Percentiles rank a stretch among this genome's conserved stretches.
Evolutionary conservation across 306 rosid genomes (phyloP).

Genomic region (Ceratonia siliqua): DNA sequence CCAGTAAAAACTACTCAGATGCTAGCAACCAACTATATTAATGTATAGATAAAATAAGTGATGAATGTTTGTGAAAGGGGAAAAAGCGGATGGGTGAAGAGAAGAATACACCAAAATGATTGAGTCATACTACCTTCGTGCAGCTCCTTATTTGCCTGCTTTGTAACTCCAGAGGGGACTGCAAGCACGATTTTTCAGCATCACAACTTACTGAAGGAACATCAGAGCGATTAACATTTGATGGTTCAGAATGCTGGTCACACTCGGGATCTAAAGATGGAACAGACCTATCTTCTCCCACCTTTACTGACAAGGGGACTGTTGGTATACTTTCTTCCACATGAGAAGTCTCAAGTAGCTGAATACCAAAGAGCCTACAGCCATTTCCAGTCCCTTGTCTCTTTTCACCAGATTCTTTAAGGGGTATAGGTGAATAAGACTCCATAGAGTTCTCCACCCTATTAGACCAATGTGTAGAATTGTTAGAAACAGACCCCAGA

Average conservation of each 20-base stretch:
- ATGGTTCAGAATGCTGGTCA: constrained; percentile 88
- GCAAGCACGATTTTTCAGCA: constrained; percentile 84
- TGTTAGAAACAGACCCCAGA: constrained; percentile 59
- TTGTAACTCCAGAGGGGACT: constrained; percentile 81
- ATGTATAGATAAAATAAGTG: constrained; percentile 11
- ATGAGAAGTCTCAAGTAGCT: constrained; percentile 68
- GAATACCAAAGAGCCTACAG: constrained; percentile 88
- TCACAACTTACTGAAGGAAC: constrained; percentile 87
- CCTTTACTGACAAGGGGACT: constrained; percentile 50
- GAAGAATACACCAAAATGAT: neutral
- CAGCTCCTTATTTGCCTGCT: constrained; percentile 96
- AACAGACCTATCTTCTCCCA: constrained; percentile 48
- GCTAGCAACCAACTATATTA: constrained; percentile 10
- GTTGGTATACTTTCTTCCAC: constrained; percentile 59
- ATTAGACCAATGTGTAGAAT: constrained; percentile 66
- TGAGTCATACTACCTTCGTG: constrained; percentile 71
- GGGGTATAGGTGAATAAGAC: constrained; percentile 55
- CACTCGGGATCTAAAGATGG: constrained; percentile 72
- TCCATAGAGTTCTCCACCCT: constrained; percentile 63
- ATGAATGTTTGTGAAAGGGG: constrained; percentile 9
- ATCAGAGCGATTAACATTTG: constrained; percentile 76
- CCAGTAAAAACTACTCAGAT: neutral
- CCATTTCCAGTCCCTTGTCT: constrained; percentile 72
- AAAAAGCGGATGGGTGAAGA: neutral
- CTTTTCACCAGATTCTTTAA: constrained; percentile 65